Evolutionary conservation across 768 basidiomycete species (phyloP).

Genomic region (Naematelia encephala): DNA sequence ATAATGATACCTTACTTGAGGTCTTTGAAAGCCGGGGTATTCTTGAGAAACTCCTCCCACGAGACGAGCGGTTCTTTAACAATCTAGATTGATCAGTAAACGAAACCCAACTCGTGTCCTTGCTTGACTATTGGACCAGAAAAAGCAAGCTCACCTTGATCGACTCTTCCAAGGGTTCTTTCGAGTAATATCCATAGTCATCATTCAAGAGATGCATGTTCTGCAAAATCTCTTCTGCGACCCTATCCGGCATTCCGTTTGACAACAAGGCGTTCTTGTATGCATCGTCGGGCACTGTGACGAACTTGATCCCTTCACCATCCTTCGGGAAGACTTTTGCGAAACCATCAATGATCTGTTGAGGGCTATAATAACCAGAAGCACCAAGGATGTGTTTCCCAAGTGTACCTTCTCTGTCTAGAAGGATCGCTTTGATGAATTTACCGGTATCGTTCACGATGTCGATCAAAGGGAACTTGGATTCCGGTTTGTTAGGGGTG

Average conservation of each 20-base stretch:
- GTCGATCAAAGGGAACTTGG: slow-evolving; percentile 26
- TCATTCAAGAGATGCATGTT: slow-evolving; percentile 24
- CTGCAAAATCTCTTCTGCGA: slow-evolving; percentile 19
- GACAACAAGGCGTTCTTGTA: slow-evolving; percentile 7
- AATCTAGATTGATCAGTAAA: slow-evolving; percentile 10
- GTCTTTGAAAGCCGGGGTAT: slow-evolving; percentile 13
- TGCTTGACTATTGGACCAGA: too few relatives aligned
- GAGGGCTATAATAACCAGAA: slow-evolving; percentile 12
- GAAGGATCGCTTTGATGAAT: slow-evolving; percentile 30
- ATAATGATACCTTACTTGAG: slow-evolving; percentile 8
- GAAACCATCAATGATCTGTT: slow-evolving; percentile 16
- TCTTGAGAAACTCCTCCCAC: slow-evolving; percentile 19
- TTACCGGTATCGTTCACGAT: slow-evolving; percentile 29
- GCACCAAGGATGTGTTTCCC: slow-evolving; percentile 17
- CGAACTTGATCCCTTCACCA: slow-evolving; percentile 8
- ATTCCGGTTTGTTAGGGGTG: slow-evolving; percentile 11
- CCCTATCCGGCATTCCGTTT: slow-evolving; percentile 14
- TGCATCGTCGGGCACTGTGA: slow-evolving; percentile 9
- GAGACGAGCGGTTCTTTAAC: slow-evolving; percentile 6
- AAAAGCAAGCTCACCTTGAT: slow-evolving; percentile 13
- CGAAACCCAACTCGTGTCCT: too few relatives aligned
- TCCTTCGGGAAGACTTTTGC: slow-evolving; percentile 11
- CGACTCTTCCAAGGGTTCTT: slow-evolving; percentile 12
- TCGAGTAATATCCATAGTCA: slow-evolving; percentile 23
- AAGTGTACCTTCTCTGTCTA: slow-evolving; percentile 9